phyloP scores from a whole-genome alignment of 306 rosid species.

The Cucurbita pepo region DNA sequence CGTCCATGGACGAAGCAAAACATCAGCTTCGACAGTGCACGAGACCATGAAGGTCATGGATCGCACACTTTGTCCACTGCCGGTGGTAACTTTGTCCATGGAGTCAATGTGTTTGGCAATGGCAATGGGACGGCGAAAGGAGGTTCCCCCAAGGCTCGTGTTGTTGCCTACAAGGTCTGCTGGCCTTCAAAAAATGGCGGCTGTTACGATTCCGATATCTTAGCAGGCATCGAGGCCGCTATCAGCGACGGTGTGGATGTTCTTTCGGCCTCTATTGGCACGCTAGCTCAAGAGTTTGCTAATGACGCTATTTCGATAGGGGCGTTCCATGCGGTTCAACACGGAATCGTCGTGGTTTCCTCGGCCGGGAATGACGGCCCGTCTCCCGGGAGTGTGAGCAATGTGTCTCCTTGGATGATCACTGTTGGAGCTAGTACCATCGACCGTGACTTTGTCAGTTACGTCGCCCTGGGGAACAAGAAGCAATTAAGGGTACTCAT shows the following conservation, averaged over 20 bases:
- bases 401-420: not conserved
- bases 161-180: slow-evolving; percentile 79
- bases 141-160: slow-evolving; percentile 57
- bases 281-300: not conserved
- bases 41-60: not conserved
- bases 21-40: not conserved
- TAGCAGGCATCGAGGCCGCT: not conserved
- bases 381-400: not conserved
- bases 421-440: not conserved
- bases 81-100: not conserved
- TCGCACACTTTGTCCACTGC: slow-evolving; percentile 2
- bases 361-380: not conserved
- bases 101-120: slow-evolving; percentile 24
- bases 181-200: slow-evolving; percentile 55
- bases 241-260: not conserved
- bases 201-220: not conserved
- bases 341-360: not conserved
- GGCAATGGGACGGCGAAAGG: slow-evolving; percentile 61
- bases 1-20: not conserved
- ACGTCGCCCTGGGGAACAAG: not conserved
- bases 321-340: not conserved
- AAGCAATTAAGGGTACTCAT: not conserved
- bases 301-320: not conserved
- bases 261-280: not conserved
- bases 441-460: not conserved